A percentile compares a stretch with the other conserved stretches of the same genome.
These are phyloP conservation scores for Agrocybe pediades DNA, from an alignment of 768 basidiomycete genomes.

Conservation along the genomic window DNA sequence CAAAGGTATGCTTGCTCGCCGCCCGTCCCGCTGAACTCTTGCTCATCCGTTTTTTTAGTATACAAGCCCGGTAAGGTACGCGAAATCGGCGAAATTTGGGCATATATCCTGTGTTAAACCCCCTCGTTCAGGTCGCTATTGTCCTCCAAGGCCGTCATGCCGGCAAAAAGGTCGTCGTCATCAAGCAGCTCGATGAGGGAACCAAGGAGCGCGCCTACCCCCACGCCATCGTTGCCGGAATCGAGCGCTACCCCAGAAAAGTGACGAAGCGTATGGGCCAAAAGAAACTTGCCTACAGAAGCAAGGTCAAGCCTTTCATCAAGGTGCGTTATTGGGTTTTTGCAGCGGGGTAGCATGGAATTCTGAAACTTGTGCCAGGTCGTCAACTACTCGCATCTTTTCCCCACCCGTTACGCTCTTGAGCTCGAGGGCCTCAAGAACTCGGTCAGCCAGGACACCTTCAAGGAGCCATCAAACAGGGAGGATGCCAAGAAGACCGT, in stretches of 20 bases:
- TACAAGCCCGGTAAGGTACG: constrained; percentile 93
- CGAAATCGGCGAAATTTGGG: background rate
- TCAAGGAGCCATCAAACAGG: constrained; percentile 96
- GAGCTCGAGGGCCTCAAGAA: constrained; percentile 96
- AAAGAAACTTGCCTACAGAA: constrained; percentile 90
- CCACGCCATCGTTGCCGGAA: constrained; percentile 96
- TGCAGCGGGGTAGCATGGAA: no score
- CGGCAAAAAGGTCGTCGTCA: constrained; percentile 98
- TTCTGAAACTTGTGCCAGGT: no score
- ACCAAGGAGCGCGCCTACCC: constrained; percentile 96
- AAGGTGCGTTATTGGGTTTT: constrained; percentile 80
- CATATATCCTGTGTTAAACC: background rate
- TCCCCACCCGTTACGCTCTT: constrained; percentile 98
- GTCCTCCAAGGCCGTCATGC: constrained; percentile 99
- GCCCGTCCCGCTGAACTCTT: constrained; percentile 1
- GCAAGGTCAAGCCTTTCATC: constrained; percentile 99
- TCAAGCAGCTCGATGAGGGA: constrained; percentile 97
- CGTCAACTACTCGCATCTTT: constrained; percentile 98
- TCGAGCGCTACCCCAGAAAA: constrained; percentile 98
- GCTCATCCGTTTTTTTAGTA: constrained; percentile 46
- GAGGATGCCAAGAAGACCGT: constrained; percentile 94
- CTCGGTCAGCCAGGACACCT: constrained; percentile 80
- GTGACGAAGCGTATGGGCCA: constrained; percentile 97
- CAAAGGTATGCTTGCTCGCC: constrained; percentile 45
- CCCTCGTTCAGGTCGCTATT: constrained; percentile 74